These are phyloP conservation scores for Suhomyces bolitotheri DNA, from an alignment of 1,139 yeast species.

Conservation along the genomic window DNA sequence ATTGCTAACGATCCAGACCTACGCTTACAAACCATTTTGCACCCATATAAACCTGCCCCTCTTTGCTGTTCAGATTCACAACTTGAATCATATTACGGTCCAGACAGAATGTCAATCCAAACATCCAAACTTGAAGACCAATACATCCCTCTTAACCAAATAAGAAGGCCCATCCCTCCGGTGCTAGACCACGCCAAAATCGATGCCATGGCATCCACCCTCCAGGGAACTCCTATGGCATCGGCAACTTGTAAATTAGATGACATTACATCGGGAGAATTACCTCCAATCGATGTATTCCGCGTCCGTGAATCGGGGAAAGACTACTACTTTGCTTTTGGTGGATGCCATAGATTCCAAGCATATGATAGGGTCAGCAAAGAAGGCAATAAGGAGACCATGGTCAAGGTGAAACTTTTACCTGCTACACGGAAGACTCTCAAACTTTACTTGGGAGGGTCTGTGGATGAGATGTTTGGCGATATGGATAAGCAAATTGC, in stretches of 20 bases:
- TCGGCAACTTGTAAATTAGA: constrained; percentile 62
- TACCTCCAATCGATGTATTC: constrained; percentile 78
- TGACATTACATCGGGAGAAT: constrained; percentile 58
- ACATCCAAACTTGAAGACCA: constrained; percentile 45
- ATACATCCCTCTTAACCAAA: constrained; percentile 62
- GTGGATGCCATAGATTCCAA: constrained; percentile 83
- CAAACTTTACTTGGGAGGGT: constrained; percentile 61
- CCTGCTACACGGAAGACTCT: constrained; percentile 70
- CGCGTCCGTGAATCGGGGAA: constrained; percentile 62
- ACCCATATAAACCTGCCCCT: constrained; percentile 2
- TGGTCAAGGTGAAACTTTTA: constrained; percentile 63
- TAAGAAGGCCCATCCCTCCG: constrained; percentile 81
- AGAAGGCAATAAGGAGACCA: constrained; percentile 29
- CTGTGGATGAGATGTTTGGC: constrained; percentile 57
- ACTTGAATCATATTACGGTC: not conserved
- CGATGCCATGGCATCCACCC: constrained; percentile 75
- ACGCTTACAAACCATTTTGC: constrained; percentile 10
- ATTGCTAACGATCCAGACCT: constrained; percentile 8
- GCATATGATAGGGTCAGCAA: constrained; percentile 57
- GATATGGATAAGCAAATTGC: constrained; percentile 11
- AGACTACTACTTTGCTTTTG: constrained; percentile 73
- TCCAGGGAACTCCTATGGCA: constrained; percentile 62
- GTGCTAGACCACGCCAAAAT: constrained; percentile 72
- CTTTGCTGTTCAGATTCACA: not conserved
- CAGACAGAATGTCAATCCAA: constrained; percentile 37